Evolutionary conservation across 2,329 filamentous ascomycete genomes (phyloP).

Genomic region (Thielaviopsis ethacetica): DNA sequence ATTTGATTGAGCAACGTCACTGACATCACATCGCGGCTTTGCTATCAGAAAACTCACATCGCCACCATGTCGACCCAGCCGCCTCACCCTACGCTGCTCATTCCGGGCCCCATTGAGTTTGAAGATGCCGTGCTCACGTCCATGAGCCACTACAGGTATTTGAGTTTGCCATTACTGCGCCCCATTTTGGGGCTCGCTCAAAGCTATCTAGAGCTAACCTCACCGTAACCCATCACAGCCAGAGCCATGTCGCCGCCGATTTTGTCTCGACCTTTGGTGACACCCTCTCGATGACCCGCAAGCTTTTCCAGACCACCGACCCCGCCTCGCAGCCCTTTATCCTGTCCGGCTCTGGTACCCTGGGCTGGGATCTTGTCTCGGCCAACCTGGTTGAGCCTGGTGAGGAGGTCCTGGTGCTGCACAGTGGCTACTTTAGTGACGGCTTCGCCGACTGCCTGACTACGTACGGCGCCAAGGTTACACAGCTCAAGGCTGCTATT

Average conservation of each 20-base stretch:
- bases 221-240: constrained; percentile 32
- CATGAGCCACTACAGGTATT: constrained; percentile 81
- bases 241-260: constrained; percentile 79
- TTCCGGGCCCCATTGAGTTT: constrained; percentile 95
- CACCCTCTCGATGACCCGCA: constrained; percentile 69
- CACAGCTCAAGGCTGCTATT: constrained; percentile 77
- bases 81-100: constrained; percentile 60
- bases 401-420: constrained; percentile 81
- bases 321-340: constrained; percentile 77
- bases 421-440: constrained; percentile 95
- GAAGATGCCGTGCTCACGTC: constrained; percentile 91
- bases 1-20: not conserved
- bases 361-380: constrained; percentile 95
- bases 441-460: constrained; percentile 84
- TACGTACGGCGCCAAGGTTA: constrained; percentile 79
- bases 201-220: not conserved
- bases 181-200: constrained; percentile 7
- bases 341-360: constrained; percentile 82
- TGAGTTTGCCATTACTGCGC: not conserved
- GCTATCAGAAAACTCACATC: constrained; percentile 15
- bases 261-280: constrained; percentile 90
- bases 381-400: constrained; percentile 80
- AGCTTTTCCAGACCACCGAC: constrained; percentile 84
- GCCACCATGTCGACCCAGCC: constrained; percentile 42
- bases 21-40: not conserved